Evolutionary conservation across 805 yeast genomes (phyloP).

Genomic region (Scheffersomyces lignosus): DNA sequence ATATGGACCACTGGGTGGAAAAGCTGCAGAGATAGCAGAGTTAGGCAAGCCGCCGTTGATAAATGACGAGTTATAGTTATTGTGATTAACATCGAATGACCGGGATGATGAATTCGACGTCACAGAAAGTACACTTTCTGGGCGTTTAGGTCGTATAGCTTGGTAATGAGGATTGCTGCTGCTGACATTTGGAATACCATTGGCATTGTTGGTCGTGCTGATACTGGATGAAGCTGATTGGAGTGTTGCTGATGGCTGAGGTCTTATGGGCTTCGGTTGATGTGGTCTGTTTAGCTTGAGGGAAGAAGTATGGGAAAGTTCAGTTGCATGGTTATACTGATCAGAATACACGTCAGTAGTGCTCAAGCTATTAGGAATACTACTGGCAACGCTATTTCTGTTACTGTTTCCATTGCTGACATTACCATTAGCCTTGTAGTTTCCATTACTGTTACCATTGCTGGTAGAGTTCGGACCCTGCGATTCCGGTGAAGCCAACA

Average conservation of each 20-base stretch:
- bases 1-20: slow-evolving; percentile 10
- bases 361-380: not conserved
- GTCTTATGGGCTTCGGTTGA: slow-evolving; percentile 22
- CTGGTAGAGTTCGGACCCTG: not conserved
- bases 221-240: slow-evolving; percentile 1
- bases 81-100: slow-evolving; percentile 9
- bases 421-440: not conserved
- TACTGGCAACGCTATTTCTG: not conserved
- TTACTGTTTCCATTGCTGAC: not conserved
- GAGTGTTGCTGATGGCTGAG: slow-evolving; percentile 10
- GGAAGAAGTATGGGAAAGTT: slow-evolving; percentile 1
- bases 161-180: slow-evolving; percentile 16
- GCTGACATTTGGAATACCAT: no score
- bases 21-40: slow-evolving; percentile 13
- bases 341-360: no score
- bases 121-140: slow-evolving; percentile 41
- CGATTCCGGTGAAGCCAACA: not conserved
- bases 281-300: slow-evolving; percentile 10
- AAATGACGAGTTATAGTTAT: slow-evolving; percentile 8
- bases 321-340: not conserved
- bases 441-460: not conserved
- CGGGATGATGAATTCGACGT: slow-evolving; percentile 36
- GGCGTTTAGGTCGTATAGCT: slow-evolving; percentile 32
- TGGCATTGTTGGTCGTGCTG: slow-evolving; percentile 1
- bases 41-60: slow-evolving; percentile 12